These are phyloP conservation scores for Agaricus sinodeliciosus DNA, from an alignment of 768 basidiomycete genomes.

Conservation along the genomic window DNA sequence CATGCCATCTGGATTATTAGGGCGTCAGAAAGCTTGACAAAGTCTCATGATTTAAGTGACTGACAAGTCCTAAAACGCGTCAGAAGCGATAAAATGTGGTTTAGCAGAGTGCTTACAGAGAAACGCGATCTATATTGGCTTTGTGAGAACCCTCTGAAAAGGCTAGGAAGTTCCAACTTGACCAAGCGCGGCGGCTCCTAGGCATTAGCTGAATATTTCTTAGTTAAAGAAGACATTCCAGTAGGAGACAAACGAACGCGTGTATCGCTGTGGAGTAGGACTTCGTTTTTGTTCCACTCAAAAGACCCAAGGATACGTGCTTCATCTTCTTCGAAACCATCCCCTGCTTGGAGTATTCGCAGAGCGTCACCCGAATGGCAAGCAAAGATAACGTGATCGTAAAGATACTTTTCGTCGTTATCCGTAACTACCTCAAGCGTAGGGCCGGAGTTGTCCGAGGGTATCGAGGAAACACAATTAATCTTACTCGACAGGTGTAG, in stretches of 20 bases:
- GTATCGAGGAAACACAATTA: constrained; percentile 30
- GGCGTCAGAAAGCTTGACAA: background rate
- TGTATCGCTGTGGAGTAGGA: constrained; percentile 58
- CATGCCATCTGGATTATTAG: constrained; percentile 51
- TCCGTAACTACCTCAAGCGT: constrained; percentile 40
- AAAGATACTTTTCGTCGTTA: constrained; percentile 36
- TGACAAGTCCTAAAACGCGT: constrained; percentile 33
- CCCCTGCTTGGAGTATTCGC: constrained; percentile 41
- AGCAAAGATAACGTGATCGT: constrained; percentile 70
- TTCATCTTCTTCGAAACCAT: constrained; percentile 44
- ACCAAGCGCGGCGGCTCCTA: constrained; percentile 51
- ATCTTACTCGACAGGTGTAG: constrained; percentile 59
- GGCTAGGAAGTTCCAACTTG: constrained; percentile 67
- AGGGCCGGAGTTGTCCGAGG: constrained; percentile 11
- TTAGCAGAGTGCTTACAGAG: constrained; percentile 41
- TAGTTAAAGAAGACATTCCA: background rate
- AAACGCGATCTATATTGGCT: constrained; percentile 50
- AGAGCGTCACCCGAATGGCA: constrained; percentile 67
- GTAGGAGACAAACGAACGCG: constrained; percentile 31
- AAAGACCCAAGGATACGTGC: constrained; percentile 50
- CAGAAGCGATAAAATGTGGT: background rate
- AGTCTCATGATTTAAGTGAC: background rate
- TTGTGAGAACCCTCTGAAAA: constrained; percentile 17
- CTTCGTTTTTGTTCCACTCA: constrained; percentile 63
- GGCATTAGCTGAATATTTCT: constrained; percentile 57